Base-by-base conservation (phyloP, 1,139 yeast genomes). In the Pichia sp. region DNA sequence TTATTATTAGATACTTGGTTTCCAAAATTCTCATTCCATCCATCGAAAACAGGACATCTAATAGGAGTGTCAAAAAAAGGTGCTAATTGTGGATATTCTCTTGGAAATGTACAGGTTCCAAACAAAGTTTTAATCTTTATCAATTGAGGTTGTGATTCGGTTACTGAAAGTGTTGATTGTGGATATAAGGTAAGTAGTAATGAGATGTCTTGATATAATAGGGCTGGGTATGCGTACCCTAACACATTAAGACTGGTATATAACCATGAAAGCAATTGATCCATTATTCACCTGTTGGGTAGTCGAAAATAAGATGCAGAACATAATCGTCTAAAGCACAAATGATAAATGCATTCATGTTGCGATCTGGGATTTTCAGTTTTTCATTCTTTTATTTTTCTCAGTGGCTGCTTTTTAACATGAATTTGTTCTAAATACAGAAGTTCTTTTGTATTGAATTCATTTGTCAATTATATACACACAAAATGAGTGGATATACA, bases 11-110 rank as follows among this genome's bases (percentile, higher is more conserved):
- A 52, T 4, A 27, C 47, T 19, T 61, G 62, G 7, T 49, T 45
- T 1, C 60, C 60, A 46, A 52, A 59, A 1, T 18, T 27, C 0
- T 42, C 34, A 5, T 60, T 53, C 96, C 96, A 88, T 33, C 71
- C 70, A 1, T 83, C 68, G 47, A 87, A 66, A 53, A 75, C 77
- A 0, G 95, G 95, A 2, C 22, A 34, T 2, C 7, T 22, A 19
- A 34, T 10, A 28, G 9, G 4, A 14, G 45, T 28, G 13, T 34
- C 16, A 3, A 49, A 16, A 6, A 80, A 62, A 0, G 97, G 97
- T 1, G 83, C 75, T 3, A 61, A 65, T 30, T 61, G 63, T 0
- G 96, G 96, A 61, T 87, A 88, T 30, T 74, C 71, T 41, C 75
- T 74, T 0, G 96, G 96, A 1, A 91, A 14, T 87, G 0, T 70